Conservation (phyloP, 768 basidiomycete genomes). For the Kondoa subrosea region DNA sequence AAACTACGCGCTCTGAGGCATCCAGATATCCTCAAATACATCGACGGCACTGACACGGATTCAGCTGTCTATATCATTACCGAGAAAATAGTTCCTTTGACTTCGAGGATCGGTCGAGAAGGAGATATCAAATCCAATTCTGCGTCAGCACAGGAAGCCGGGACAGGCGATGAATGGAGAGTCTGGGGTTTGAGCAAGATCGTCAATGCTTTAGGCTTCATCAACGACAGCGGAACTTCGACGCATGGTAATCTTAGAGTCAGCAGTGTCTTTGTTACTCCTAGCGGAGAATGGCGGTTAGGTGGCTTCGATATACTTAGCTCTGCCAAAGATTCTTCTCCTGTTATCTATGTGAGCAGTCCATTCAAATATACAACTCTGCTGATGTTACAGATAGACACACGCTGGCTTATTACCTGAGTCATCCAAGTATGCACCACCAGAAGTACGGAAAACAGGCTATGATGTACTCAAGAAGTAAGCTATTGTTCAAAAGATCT, state of each 20-base stretch:
- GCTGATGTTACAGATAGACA: slow-evolving; percentile 37
- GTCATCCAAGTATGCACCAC: slow-evolving; percentile 47
- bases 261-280: slow-evolving; percentile 73
- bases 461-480: slow-evolving; percentile 74
- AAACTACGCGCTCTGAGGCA: slow-evolving; percentile 83
- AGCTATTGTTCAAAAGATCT: slow-evolving; percentile 24
- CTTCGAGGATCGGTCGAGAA: slow-evolving; percentile 41
- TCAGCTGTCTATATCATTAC: slow-evolving; percentile 79
- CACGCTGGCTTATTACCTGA: slow-evolving; percentile 51
- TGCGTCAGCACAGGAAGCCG: slow-evolving; percentile 37
- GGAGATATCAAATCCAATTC: slow-evolving; percentile 38
- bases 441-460: slow-evolving; percentile 75
- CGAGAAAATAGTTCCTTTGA: slow-evolving; percentile 69
- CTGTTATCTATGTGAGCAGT: slow-evolving; percentile 54
- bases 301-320: slow-evolving; percentile 86
- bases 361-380: background rate
- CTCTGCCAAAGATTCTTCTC: slow-evolving; percentile 55
- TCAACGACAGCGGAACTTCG: slow-evolving; percentile 66
- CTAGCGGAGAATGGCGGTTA: slow-evolving; percentile 89
- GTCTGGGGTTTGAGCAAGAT: slow-evolving; percentile 86
- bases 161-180: slow-evolving; percentile 68
- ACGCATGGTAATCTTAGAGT: slow-evolving; percentile 64
- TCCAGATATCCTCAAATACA: slow-evolving; percentile 87
- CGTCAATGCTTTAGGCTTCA: slow-evolving; percentile 70
- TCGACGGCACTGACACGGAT: slow-evolving; percentile 85